A percentile compares a stretch with the other conserved stretches of the same genome.
Conservation (phyloP, 148 eudicot genomes). For the Arctostaphylos glauca region DNA sequence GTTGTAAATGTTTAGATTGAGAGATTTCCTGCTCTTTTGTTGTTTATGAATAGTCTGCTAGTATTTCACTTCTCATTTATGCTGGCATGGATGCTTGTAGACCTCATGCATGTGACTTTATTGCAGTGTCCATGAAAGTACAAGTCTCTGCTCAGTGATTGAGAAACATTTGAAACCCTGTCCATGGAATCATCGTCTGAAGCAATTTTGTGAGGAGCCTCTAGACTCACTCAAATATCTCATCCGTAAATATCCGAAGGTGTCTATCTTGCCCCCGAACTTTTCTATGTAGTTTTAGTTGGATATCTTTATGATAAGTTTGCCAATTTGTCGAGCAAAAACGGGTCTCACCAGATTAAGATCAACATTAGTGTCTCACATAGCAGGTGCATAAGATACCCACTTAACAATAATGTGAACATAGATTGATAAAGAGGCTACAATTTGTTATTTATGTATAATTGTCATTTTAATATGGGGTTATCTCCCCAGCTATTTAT, state of each 20-base stretch:
- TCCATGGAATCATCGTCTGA: slow-evolving; percentile 75
- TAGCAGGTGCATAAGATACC: background rate
- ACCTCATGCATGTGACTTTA: slow-evolving; percentile 16
- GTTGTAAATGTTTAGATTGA: slow-evolving; percentile 4
- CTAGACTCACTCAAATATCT: slow-evolving; percentile 67
- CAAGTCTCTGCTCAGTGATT: slow-evolving; percentile 55
- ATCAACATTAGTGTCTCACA: background rate
- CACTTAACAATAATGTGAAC: too few relatives aligned
- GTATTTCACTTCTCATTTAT: background rate
- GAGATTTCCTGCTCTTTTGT: background rate
- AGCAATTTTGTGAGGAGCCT: slow-evolving; percentile 62
- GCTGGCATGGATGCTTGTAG: background rate
- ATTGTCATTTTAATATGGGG: background rate
- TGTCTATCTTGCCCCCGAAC: slow-evolving; percentile 14
- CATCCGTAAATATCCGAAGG: slow-evolving; percentile 79
- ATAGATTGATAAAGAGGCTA: background rate
- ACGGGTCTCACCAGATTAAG: background rate
- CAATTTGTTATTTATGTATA: background rate
- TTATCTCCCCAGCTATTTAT: background rate
- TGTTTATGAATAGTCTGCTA: background rate
- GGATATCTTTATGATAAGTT: background rate
- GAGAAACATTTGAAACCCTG: slow-evolving; percentile 78
- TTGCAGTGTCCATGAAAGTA: slow-evolving; percentile 65
- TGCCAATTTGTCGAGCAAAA: background rate
- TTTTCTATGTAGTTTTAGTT: background rate